Evolutionary conservation across 805 yeast species (phyloP).

Genomic region (Wickerhamomyces tratensis): DNA sequence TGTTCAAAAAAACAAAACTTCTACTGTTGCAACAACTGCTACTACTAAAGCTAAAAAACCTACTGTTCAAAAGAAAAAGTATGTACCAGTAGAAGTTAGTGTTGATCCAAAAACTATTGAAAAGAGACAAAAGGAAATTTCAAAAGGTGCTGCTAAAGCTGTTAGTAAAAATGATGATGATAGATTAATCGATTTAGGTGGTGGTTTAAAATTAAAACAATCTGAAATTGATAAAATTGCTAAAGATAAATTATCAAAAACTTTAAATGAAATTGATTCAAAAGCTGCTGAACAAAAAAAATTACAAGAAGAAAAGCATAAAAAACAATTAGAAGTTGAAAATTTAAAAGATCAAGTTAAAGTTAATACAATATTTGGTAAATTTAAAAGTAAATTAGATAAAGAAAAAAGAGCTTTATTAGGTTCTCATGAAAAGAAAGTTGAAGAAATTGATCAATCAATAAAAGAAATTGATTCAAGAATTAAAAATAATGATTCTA

Average conservation of each 20-base stretch:
- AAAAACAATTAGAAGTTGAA: conserved; percentile 16
- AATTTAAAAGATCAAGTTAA: conserved; percentile 16
- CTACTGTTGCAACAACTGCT: conserved; percentile 1
- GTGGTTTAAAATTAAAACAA: conserved; percentile 19
- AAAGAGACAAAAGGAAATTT: neutral
- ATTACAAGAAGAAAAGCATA: conserved; percentile 13
- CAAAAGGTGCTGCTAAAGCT: neutral
- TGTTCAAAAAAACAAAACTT: neutral
- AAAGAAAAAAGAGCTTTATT: conserved; percentile 11
- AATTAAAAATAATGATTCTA: conserved; percentile 12
- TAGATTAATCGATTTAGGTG: conserved; percentile 17
- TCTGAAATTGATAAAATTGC: conserved; percentile 17
- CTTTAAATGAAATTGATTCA: conserved; percentile 11
- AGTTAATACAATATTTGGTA: conserved; percentile 15
- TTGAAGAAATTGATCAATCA: conserved; percentile 13
- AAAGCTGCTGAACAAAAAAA: conserved; percentile 16
- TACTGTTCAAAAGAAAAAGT: neutral
- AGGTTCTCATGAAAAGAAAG: conserved; percentile 7
- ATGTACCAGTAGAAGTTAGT: neutral
- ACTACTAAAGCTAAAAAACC: neutral
- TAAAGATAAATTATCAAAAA: conserved; percentile 11
- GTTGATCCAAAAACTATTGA: neutral
- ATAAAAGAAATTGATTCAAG: conserved; percentile 12
- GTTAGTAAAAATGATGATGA: conserved; percentile 11
- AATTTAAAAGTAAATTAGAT: conserved; percentile 18